A percentile compares a stretch with the other conserved stretches of the same genome.
phyloP scores from a whole-genome alignment of 495 filamentous ascomycete genomes.

The Collariella sp. region DNA sequence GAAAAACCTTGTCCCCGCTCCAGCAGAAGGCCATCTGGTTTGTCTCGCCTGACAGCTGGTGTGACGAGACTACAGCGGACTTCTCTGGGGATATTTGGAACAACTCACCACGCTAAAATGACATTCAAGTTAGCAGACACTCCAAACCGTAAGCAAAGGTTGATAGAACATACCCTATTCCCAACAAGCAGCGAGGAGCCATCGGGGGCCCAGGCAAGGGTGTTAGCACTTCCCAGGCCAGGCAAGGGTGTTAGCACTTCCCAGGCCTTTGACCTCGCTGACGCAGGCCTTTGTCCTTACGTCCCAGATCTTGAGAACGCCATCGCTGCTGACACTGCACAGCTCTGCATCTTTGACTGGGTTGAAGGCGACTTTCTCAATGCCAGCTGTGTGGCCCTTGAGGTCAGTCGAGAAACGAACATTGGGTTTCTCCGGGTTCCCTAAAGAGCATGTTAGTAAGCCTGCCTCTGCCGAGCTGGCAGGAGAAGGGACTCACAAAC shows the following conservation, averaged over 20 bases:
- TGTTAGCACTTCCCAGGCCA: constrained; percentile 81
- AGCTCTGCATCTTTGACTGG: constrained; percentile 81
- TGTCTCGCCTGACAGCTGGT: constrained; percentile 66
- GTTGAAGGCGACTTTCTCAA: constrained; percentile 87
- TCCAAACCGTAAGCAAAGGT: background rate
- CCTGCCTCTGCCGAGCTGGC: background rate
- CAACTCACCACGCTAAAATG: constrained; percentile 56
- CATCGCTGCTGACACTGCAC: constrained; percentile 76
- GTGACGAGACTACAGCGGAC: constrained; percentile 46
- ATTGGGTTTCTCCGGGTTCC: constrained; percentile 82
- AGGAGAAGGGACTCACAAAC: constrained; percentile 42
- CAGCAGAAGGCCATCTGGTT: constrained; percentile 80
- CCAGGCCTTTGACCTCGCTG: constrained; percentile 71
- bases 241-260: constrained; percentile 71
- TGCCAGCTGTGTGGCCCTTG: constrained; percentile 63
- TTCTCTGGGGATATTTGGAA: constrained; percentile 52
- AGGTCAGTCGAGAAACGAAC: constrained; percentile 78
- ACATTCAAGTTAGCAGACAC: background rate
- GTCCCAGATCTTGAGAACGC: constrained; percentile 87
- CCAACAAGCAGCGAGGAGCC: constrained; percentile 75
- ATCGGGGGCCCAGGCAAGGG: constrained; percentile 80
- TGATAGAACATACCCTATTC: constrained; percentile 53
- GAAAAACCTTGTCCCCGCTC: constrained; percentile 60
- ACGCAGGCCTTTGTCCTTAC: constrained; percentile 71
- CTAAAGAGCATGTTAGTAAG: constrained; percentile 19